Evolutionary conservation across 1,284 basidiomycete genomes (phyloP).

Genomic region (Tranzscheliella williamsii): DNA sequence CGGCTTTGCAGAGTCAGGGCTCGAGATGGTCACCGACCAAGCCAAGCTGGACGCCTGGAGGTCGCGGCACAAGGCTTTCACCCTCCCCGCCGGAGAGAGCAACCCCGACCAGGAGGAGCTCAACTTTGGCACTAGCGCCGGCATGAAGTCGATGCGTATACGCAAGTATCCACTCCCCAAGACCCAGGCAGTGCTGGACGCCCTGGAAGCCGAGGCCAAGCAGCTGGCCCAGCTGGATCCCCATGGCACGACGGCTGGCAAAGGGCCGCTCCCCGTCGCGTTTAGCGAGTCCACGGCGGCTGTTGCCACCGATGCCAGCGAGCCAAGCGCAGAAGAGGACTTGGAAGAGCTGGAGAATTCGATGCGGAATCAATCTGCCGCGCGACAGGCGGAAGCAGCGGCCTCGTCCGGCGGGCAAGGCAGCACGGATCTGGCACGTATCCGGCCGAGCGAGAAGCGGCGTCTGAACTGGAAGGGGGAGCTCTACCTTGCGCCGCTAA

Average conservation of each 20-base stretch:
- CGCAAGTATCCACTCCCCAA: conserved; percentile 43
- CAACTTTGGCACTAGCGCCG: conserved; percentile 69
- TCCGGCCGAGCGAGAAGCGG: conserved; percentile 80
- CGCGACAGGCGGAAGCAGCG: conserved; percentile 13
- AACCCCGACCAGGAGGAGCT: conserved; percentile 70
- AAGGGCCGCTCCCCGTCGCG: conserved; percentile 26
- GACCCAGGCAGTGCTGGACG: conserved; percentile 38
- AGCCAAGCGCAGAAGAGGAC: conserved; percentile 58
- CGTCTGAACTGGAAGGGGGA: conserved; percentile 79
- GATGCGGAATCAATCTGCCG: conserved; percentile 15
- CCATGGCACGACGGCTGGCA: conserved; percentile 17
- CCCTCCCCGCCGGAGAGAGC: conserved; percentile 19
- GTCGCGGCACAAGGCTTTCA: conserved; percentile 16
- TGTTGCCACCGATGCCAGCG: conserved; percentile 66
- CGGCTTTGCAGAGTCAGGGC: conserved; percentile 41
- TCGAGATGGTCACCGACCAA: conserved; percentile 65
- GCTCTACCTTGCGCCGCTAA: conserved; percentile 90
- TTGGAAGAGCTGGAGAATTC: conserved; percentile 49
- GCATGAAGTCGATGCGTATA: conserved; percentile 27
- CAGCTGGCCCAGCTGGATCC: conserved; percentile 16
- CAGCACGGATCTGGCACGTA: conserved; percentile 64
- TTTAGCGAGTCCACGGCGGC: conserved; percentile 1
- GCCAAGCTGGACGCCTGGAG: conserved; percentile 64
- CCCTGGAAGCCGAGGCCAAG: conserved; percentile 36
- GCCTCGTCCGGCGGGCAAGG: conserved; percentile 1